Evolutionary conservation across 768 basidiomycete genomes (phyloP).

Genomic region (Phylloporus scabripes): DNA sequence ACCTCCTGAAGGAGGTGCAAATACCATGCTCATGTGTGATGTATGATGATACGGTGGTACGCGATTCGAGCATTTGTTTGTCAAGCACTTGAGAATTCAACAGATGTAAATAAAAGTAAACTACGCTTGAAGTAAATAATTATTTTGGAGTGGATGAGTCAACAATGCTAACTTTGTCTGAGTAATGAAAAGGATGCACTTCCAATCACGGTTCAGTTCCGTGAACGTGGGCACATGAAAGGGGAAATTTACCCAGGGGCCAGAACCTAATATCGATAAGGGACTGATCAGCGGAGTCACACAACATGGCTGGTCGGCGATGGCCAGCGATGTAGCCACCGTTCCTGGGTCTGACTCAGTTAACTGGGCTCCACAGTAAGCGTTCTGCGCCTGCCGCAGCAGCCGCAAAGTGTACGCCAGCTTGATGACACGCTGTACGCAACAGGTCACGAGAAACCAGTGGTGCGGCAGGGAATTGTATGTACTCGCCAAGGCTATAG

Average conservation of each 20-base stretch:
- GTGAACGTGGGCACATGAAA: conserved; percentile 6
- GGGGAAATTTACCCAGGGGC: background rate
- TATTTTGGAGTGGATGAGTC: conserved; percentile 3
- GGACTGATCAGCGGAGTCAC: conserved; percentile 11
- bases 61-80: conserved; percentile 15
- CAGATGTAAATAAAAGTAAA: conserved; percentile 19
- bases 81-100: conserved; percentile 25
- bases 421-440: no score
- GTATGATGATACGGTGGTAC: background rate
- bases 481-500: conserved; percentile 1
- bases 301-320: conserved; percentile 14
- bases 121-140: background rate
- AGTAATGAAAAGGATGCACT: background rate
- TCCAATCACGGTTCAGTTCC: conserved; percentile 4
- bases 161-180: conserved; percentile 6
- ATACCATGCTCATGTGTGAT: conserved; percentile 29
- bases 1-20: conserved; percentile 24
- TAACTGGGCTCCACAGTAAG: background rate
- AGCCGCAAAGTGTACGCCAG: no score
- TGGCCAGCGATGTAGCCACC: conserved; percentile 16
- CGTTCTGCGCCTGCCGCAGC: no score
- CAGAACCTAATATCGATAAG: conserved; percentile 17
- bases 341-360: conserved; percentile 14
- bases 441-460: background rate
- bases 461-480: conserved; percentile 6